phyloP scores from a whole-genome alignment of 164 flowering plant species.

The Echeveria elegans region DNA sequence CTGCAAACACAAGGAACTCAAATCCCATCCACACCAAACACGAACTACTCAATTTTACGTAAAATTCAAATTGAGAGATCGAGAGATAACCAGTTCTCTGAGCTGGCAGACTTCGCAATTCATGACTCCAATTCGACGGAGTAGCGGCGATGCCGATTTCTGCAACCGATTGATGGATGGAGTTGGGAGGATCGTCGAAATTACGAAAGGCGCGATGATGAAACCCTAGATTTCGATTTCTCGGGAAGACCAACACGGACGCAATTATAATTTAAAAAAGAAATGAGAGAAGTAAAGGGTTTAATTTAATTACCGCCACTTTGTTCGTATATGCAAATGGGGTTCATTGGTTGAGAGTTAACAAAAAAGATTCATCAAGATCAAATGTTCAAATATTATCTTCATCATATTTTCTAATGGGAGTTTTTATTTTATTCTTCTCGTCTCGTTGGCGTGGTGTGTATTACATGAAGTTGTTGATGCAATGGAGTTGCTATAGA shows the following conservation, averaged over 20 bases:
- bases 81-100: constrained; percentile 57
- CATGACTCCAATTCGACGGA: constrained; percentile 26
- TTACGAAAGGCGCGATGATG: neutral
- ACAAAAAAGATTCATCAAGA: no score
- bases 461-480: no score
- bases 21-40: neutral
- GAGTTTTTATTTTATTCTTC: no score
- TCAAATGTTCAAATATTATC: no score
- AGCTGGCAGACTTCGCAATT: constrained; percentile 90
- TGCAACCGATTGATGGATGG: neutral
- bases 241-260: neutral
- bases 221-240: neutral
- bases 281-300: neutral
- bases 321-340: no score
- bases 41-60: no score
- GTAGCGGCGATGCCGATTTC: neutral
- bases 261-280: no score
- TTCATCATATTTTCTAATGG: no score
- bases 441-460: no score
- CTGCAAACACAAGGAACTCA: constrained; percentile 24
- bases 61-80: neutral
- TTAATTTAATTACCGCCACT: no score
- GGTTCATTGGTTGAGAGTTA: no score
- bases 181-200: neutral
- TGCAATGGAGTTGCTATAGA: no score